Base-by-base conservation (phyloP, 345 rosid genomes). In the Dimocarpus longan region DNA sequence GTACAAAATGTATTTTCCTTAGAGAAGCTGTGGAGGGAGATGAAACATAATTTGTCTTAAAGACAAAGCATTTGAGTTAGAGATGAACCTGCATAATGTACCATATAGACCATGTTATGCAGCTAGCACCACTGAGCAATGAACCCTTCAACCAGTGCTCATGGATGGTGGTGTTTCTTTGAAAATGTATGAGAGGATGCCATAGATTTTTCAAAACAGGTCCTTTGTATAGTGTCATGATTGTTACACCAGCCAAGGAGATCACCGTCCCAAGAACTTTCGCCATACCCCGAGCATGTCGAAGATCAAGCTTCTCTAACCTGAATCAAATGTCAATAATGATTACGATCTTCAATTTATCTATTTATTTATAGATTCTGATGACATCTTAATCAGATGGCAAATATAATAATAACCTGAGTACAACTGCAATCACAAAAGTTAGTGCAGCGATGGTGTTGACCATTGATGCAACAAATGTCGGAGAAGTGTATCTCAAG, bases 101-200 rank as follows among this genome's bases (percentile, higher is more conserved):
- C 91, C 89, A 81, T 0, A 87, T 10, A 10, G 93, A 90, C 91
- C 91, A 92, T 28, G 88, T 66, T 73, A 92, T 37, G 86, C 97
- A 88, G 83, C 97, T 90, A 4, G 87, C 85, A 66, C 88, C 84
- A 0, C 86, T 79, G 39, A 92, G 91, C 66, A 90, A 37, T 6
- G 97, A 87, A 63, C 94, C 97, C 79, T 87, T 87, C 48, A 89
- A 32, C 97, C 94, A 90, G 76, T 82, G 66, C 75, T 86, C 89
- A 8, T 84, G 91, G 76, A 57, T 62, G 40, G 24, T 2, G 1
- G 81, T 42, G 13, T 66, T 79, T 43, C 82, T 83, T 65, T 83
- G 70, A 68, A 89, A 73, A 7, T 80, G 89, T 46, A 90, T 74
- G 16, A 80, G 74, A 77, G 94, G 86, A 44, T 71, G 80, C 87